Evolutionary conservation across 257 asterid genomes (phyloP).

Genomic region (Solanum bulbocastanum): DNA sequence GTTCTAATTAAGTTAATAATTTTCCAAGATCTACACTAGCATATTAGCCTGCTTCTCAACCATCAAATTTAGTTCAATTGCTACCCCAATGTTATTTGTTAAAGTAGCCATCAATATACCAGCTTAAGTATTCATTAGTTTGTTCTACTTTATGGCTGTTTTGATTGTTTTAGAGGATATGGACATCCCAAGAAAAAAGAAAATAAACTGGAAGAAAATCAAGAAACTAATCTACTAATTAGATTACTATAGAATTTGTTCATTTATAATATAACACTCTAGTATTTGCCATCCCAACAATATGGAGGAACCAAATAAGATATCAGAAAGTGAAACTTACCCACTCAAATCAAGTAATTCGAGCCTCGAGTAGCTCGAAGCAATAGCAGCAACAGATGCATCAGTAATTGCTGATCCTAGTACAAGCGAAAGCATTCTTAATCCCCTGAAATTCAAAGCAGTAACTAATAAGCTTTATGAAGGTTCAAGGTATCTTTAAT

Average conservation of each 20-base stretch:
- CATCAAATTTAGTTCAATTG: not conserved
- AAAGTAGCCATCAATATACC: not conserved
- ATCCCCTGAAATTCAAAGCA: conserved; percentile 41
- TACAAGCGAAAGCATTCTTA: conserved; percentile 92
- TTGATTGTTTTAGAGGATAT: not conserved
- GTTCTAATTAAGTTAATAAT: not conserved
- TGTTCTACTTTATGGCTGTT: not conserved
- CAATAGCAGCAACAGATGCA: conserved; percentile 96
- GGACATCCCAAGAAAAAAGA: not conserved
- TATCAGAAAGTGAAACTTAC: conserved; percentile 29
- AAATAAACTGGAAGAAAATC: not conserved
- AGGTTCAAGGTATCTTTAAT: not conserved
- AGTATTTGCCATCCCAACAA: not conserved
- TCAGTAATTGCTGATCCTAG: conserved; percentile 89
- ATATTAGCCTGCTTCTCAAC: not conserved
- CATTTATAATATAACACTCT: not conserved
- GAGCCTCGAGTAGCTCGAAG: conserved; percentile 65
- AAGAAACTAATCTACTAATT: not conserved
- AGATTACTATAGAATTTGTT: not conserved
- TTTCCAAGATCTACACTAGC: not conserved
- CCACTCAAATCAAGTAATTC: conserved; percentile 97
- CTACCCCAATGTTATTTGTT: not conserved
- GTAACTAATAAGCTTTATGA: not conserved
- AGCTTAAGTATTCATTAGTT: not conserved
- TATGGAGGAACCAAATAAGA: not conserved